Base-by-base conservation (phyloP, 768 basidiomycete species). In the Boletus speciosus region DNA sequence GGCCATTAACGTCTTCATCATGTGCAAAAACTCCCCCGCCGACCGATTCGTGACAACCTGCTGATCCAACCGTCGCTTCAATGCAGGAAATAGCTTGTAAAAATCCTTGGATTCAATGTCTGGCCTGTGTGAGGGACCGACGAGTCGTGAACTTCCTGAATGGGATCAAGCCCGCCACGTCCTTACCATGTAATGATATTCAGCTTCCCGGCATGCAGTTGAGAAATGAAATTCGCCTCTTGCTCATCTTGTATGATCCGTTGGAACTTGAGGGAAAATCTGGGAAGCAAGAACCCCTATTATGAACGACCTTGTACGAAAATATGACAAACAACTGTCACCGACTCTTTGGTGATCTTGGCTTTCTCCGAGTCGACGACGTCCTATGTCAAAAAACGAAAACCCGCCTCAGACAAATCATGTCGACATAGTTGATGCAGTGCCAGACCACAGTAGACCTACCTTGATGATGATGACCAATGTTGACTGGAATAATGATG, bases 381-480 rank as follows among this genome's bases (percentile, higher is more conserved):
- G 47, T 86, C 84, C 83, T 85, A 51, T 19, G n/a, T 48, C 29
- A 29, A 10, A 32, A 8, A 32, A 8, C 14, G 32, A 15, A 14
- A 15, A 21, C 0, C 15, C 4, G 21, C 35, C 9, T 66, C 3
- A 55, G 15, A 48, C 0, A 0, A 32, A 42, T 14, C 1, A 12
- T 14, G 6, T 34, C 1, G 16, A 41, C 6, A 0, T 5, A 25
- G 6, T 3, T 5, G 8, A 23, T 1, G 25, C 7, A 7, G 11
- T 3, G 15, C 0, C 34, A 27, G 42, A 41, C 29, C n/a, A 1
- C 1, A 1, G 5, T 0, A 31, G 1, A 49, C 45, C 1, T 21
- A 76, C 83, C 74, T 85, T 86, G 65, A 86, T 84, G 41, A 85
- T 83, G 57, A 86, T 83, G 6, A 76, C 76, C 14, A 86, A 67